phyloP scores from a whole-genome alignment of 1,139 yeast genomes.

The Suhomyces guaymorum region DNA sequence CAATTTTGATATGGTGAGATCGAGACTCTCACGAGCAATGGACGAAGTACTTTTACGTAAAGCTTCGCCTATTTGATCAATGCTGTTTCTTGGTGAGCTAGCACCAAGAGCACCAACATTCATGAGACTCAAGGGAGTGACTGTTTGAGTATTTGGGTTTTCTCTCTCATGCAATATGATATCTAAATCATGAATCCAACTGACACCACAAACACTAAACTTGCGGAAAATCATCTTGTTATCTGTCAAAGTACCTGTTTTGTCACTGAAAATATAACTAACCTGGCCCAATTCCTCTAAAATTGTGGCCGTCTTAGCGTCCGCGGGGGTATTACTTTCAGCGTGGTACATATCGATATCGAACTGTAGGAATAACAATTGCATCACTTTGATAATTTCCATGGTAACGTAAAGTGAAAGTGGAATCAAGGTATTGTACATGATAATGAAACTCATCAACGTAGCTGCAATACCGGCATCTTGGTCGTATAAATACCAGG shows the following conservation, averaged over 20 bases:
- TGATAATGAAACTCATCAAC: constrained; percentile 91
- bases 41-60: constrained; percentile 35
- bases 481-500: constrained; percentile 74
- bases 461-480: constrained; percentile 92
- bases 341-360: constrained; percentile 94
- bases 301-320: constrained; percentile 92
- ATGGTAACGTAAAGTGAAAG: constrained; percentile 91
- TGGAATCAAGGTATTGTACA: constrained; percentile 96
- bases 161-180: constrained; percentile 28
- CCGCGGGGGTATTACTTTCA: constrained; percentile 86
- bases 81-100: constrained; percentile 11
- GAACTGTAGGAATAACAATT: constrained; percentile 75
- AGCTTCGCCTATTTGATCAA: constrained; percentile 8
- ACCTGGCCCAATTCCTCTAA: constrained; percentile 97
- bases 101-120: neutral
- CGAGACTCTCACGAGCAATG: constrained; percentile 35
- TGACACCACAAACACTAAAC: constrained; percentile 79
- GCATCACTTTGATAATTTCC: constrained; percentile 92
- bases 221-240: constrained; percentile 85
- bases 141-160: constrained; percentile 7
- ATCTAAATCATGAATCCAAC: constrained; percentile 85
- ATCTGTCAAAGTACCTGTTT: constrained; percentile 95
- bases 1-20: constrained; percentile 17
- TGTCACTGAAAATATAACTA: constrained; percentile 90
- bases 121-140: constrained; percentile 6